A percentile compares a stretch with the other conserved stretches of the same genome.
Conservation (phyloP, 2,329 filamentous ascomycete species). For the Hypoxylon rubiginosum region DNA sequence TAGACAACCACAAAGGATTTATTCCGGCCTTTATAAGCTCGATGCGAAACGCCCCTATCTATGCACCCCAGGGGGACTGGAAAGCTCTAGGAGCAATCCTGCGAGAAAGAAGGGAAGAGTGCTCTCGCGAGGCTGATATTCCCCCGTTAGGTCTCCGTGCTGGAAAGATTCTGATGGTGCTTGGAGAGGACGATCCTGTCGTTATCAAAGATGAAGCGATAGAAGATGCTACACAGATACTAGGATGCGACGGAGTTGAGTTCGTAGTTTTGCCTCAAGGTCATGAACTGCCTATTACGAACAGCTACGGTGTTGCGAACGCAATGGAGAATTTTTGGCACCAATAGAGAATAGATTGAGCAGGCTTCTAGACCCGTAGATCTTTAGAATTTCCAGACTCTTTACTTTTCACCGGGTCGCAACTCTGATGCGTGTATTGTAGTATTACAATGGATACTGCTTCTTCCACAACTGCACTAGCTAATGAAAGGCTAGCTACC, state of each 20-base stretch:
- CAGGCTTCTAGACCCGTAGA: not conserved
- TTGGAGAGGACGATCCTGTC: constrained; percentile 76
- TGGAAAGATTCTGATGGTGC: constrained; percentile 72
- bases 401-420: not conserved
- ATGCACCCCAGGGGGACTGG: constrained; percentile 75
- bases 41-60: constrained; percentile 78
- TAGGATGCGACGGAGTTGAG: constrained; percentile 70
- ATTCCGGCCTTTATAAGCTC: constrained; percentile 77
- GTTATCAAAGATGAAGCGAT: constrained; percentile 74
- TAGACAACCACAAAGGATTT: constrained; percentile 75
- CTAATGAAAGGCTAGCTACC: not conserved
- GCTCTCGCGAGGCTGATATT: not conserved
- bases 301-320: constrained; percentile 68
- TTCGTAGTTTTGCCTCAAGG: constrained; percentile 72
- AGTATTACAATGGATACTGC: not conserved
- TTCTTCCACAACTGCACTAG: not conserved
- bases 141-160: constrained; percentile 53
- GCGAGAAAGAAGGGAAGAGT: constrained; percentile 12
- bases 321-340: constrained; percentile 47
- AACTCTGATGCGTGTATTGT: too few relatives aligned
- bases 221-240: constrained; percentile 68
- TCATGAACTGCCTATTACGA: constrained; percentile 77
- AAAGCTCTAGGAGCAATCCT: constrained; percentile 65
- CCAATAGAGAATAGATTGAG: not conserved
- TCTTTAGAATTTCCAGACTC: not conserved